A percentile compares a stretch with the other conserved stretches of the same genome.
Conservation (phyloP, 2,329 filamentous ascomycete genomes). For the Endoconidiophora laricicola region DNA sequence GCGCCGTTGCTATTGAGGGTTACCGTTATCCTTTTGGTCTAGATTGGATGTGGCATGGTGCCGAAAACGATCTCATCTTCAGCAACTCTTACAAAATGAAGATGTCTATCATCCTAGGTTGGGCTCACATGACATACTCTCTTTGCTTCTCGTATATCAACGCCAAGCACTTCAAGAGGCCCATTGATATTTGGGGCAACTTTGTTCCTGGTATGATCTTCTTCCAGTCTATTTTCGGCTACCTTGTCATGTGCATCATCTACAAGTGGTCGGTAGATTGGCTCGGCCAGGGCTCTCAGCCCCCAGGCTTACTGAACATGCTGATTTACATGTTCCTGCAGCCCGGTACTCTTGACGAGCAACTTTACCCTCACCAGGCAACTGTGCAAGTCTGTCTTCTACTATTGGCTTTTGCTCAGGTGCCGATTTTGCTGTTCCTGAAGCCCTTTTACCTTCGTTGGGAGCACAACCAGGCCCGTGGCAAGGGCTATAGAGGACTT, state of each 20-base stretch:
- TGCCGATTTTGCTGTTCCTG: constrained; percentile 79
- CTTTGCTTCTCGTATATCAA: constrained; percentile 87
- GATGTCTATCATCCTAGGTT: constrained; percentile 92
- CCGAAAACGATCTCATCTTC: constrained; percentile 89
- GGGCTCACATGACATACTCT: constrained; percentile 98
- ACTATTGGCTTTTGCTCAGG: constrained; percentile 67
- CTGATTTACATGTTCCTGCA: constrained; percentile 98
- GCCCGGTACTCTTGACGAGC: constrained; percentile 57
- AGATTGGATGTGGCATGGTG: constrained; percentile 92
- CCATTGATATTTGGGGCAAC: constrained; percentile 93
- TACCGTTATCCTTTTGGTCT: constrained; percentile 93
- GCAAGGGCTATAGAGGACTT: constrained; percentile 80
- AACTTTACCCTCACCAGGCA: constrained; percentile 63
- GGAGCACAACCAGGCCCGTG: constrained; percentile 81
- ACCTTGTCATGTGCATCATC: constrained; percentile 81
- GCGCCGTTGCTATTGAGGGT: constrained; percentile 48
- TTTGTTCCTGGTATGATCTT: constrained; percentile 98
- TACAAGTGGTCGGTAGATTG: constrained; percentile 97
- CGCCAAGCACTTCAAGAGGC: constrained; percentile 82
- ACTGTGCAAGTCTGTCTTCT: constrained; percentile 62
- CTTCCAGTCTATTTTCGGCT: constrained; percentile 97
- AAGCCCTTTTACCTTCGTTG: constrained; percentile 92
- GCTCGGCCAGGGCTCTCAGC: constrained; percentile 42
- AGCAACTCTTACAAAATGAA: constrained; percentile 99
- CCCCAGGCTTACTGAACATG: constrained; percentile 92